phyloP scores from a whole-genome alignment of 202 grass and related monocot genomes.

The Elaeis oleifera region DNA sequence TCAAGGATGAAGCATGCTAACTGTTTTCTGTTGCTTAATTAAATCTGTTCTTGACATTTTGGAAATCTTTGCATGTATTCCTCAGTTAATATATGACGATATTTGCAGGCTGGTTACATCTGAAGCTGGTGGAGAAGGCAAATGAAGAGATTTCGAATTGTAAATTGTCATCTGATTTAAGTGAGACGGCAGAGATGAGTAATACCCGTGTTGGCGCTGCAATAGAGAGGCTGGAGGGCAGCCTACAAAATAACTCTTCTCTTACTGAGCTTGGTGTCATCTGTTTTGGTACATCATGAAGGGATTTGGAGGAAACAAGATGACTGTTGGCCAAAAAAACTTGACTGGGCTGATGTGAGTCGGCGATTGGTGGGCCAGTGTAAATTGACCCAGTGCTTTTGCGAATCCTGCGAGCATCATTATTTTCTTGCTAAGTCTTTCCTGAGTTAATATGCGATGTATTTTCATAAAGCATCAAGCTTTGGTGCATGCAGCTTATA shows the following conservation, averaged over 20 bases:
- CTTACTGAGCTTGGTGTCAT: too few species aligned
- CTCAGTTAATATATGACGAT: conserved; percentile 1
- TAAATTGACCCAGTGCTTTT: too few species aligned
- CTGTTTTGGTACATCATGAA: too few species aligned
- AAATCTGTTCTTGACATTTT: conserved; percentile 4
- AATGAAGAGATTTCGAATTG: conserved; percentile 47
- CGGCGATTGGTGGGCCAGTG: too few species aligned
- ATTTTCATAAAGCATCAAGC: too few species aligned
- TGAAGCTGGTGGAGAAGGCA: conserved; percentile 83
- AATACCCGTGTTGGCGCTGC: conserved; percentile 61
- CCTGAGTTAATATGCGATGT: too few species aligned
- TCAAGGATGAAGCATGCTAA: background rate
- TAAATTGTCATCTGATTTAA: conserved; percentile 28
- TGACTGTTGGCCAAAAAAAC: too few species aligned
- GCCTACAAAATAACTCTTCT: conserved; percentile 44
- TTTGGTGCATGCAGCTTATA: too few species aligned
- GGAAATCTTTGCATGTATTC: conserved; percentile 5
- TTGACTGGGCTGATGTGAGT: too few species aligned
- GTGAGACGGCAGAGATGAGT: conserved; percentile 30
- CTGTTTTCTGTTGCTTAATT: background rate
- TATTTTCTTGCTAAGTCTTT: too few species aligned
- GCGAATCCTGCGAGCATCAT: too few species aligned
- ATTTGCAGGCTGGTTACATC: conserved; percentile 75
- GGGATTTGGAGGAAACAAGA: too few species aligned
- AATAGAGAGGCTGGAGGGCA: conserved; percentile 70